Percentiles rank a stretch among this genome's conserved stretches.
Evolutionary conservation across 2,329 filamentous ascomycete genomes (phyloP).

Genomic region (Penicillium sp.): DNA sequence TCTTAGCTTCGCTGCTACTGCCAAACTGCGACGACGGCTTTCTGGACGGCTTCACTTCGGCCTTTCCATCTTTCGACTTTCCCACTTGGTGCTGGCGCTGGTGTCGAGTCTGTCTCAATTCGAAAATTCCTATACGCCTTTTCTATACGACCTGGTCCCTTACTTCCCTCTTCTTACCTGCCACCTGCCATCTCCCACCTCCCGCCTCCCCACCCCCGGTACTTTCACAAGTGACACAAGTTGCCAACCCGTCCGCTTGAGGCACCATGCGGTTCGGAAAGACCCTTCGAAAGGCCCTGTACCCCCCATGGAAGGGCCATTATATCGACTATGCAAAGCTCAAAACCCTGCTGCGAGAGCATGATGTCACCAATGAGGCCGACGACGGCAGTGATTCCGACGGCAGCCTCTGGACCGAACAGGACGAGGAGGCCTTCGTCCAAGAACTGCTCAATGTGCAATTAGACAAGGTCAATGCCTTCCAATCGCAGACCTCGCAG

Average conservation of each 20-base stretch:
- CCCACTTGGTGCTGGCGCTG: too few relatives aligned
- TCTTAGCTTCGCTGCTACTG: background rate
- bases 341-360: constrained; percentile 84
- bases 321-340: constrained; percentile 97
- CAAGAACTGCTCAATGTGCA: constrained; percentile 94
- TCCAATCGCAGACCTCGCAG: constrained; percentile 81
- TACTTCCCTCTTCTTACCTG: too few relatives aligned
- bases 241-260: constrained; percentile 15
- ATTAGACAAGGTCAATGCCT: constrained; percentile 89
- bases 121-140: too few relatives aligned
- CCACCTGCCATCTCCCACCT: too few relatives aligned
- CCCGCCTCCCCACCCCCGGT: background rate
- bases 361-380: constrained; percentile 56
- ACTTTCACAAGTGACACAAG: constrained; percentile 14
- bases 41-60: background rate
- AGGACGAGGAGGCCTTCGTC: constrained; percentile 91
- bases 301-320: constrained; percentile 86
- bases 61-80: background rate
- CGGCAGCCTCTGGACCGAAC: constrained; percentile 77
- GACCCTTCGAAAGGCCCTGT: constrained; percentile 78
- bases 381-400: constrained; percentile 57
- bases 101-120: too few relatives aligned
- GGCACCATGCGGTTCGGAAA: constrained; percentile 88
- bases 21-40: background rate
- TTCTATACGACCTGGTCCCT: too few relatives aligned